Evolutionary conservation across 148 eudicot species (phyloP).

Genomic region (Spergularia marina): DNA sequence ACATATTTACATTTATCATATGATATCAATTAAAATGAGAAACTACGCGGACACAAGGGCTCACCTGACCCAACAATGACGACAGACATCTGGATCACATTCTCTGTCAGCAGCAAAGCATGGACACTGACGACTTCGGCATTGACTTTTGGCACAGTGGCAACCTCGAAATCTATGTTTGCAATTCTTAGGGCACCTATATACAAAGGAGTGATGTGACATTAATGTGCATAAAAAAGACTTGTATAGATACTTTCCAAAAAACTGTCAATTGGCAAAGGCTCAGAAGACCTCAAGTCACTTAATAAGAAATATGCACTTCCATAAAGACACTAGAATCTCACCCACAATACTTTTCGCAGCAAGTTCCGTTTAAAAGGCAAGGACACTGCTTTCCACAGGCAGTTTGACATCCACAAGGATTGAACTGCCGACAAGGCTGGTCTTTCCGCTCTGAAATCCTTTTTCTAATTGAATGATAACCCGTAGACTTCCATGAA

Average conservation of each 20-base stretch:
- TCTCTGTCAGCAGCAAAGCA: slow-evolving; percentile 99
- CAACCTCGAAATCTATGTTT: slow-evolving; percentile 95
- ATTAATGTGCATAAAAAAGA: background rate
- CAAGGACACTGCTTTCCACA: slow-evolving; percentile 96
- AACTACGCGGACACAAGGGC: slow-evolving; percentile 1
- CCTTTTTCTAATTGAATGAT: slow-evolving; percentile 77
- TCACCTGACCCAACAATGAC: slow-evolving; percentile 99
- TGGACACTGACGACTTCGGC: slow-evolving; percentile 99
- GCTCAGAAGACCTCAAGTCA: background rate
- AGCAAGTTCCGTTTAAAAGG: slow-evolving; percentile 84
- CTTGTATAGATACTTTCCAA: background rate
- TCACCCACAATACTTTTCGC: slow-evolving; percentile 99
- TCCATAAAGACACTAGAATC: slow-evolving; percentile 20
- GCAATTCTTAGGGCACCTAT: slow-evolving; percentile 92
- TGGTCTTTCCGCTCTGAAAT: slow-evolving; percentile 91
- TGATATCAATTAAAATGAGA: background rate
- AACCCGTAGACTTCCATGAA: slow-evolving; percentile 91
- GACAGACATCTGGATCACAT: slow-evolving; percentile 99
- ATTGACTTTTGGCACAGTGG: slow-evolving; percentile 98
- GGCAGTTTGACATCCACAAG: slow-evolving; percentile 89
- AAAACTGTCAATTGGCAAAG: background rate
- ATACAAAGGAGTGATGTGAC: slow-evolving; percentile 14
- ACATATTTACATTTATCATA: background rate
- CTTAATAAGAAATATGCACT: slow-evolving; percentile 2
- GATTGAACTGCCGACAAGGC: slow-evolving; percentile 92